These are phyloP conservation scores for Curvularia verruculosa DNA, from an alignment of 2,329 filamentous ascomycete genomes.

Conservation along the genomic window DNA sequence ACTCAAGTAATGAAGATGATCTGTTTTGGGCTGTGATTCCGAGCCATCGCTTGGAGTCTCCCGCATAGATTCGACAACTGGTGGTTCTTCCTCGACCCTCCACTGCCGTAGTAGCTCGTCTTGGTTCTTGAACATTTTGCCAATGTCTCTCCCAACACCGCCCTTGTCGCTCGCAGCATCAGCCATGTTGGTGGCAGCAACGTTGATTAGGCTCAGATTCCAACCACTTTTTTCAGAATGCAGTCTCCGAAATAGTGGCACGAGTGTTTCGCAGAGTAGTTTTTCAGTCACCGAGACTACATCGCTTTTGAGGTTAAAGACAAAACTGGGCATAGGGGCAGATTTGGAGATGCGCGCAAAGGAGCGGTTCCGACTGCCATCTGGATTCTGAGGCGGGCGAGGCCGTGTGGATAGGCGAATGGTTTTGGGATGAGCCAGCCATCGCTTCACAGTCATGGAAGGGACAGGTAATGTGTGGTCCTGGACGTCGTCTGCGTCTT, in stretches of 20 bases:
- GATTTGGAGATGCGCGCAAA: conserved; percentile 79
- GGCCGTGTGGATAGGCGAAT: conserved; percentile 80
- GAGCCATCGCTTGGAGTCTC: neutral
- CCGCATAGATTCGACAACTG: neutral
- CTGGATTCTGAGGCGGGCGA: conserved; percentile 58
- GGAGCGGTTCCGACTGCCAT: conserved; percentile 62
- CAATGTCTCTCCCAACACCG: conserved; percentile 72
- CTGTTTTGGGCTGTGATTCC: neutral
- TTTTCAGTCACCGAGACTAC: conserved; percentile 68
- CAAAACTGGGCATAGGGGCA: conserved; percentile 71
- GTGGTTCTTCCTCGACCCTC: conserved; percentile 51
- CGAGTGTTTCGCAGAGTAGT: conserved; percentile 70
- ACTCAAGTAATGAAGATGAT: neutral
- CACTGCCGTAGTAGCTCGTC: conserved; percentile 72
- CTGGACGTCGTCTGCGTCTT: conserved; percentile 49
- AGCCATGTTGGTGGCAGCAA: conserved; percentile 85
- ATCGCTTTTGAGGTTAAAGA: conserved; percentile 68
- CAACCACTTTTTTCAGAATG: conserved; percentile 72
- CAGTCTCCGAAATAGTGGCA: conserved; percentile 76
- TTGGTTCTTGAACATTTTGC: conserved; percentile 79
- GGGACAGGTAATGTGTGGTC: neutral
- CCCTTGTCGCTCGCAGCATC: conserved; percentile 54
- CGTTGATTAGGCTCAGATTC: conserved; percentile 83
- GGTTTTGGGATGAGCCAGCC: conserved; percentile 82
- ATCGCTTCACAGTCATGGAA: conserved; percentile 52